Evolutionary conservation across 306 rosid genomes (phyloP), one percentile per base, ranked within the genome.

Genomic region (Mimosa bimucronata): DNA sequence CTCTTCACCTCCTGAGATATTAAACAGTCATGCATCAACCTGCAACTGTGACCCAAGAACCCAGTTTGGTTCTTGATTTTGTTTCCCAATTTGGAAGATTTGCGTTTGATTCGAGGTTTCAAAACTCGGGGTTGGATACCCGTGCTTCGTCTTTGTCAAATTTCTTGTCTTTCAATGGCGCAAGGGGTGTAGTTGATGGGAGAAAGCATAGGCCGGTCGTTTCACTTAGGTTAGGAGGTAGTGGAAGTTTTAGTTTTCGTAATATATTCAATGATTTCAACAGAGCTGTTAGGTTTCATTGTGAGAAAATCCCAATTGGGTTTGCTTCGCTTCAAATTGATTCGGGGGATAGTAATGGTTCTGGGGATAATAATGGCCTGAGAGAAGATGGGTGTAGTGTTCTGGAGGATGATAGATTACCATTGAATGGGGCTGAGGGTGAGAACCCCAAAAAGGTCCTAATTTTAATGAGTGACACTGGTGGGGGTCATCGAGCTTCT

Each of bases 401-500:
- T 14, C 42, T 78, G 70, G 85, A 78, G 44, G 79, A 65, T 70
- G 87, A 83, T 28, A 52, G 85, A 15, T 72, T 80, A 79, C 73
- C 77, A n/a, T 62, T 80, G 83, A 89, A 84, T 77, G 86, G 83
- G 9, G 88, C 61, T 16, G 87, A 42, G 41, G 28, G 70, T 13
- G 83, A 66, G 57, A 81, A 25, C 16, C 90, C 94, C 1, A 95
- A 91, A 65, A 92, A 84, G 10, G 99, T 95, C 76, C 80, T 93
- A 78, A 95, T 95, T 86, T 87, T 95, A 89, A 95, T 95, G 99
- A 95, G 99, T 82, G 98, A 95, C 68, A 95, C 99, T 10, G 99
- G 99, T 62, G 99, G 99, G 41, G 99, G 99, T 14, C 99, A 95
- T 85, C 88, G 99, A 26, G 99, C 99, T 83, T 95, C 99, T 0